Base-by-base conservation (phyloP, 768 basidiomycete species). In the Leucosporidium scottii region DNA sequence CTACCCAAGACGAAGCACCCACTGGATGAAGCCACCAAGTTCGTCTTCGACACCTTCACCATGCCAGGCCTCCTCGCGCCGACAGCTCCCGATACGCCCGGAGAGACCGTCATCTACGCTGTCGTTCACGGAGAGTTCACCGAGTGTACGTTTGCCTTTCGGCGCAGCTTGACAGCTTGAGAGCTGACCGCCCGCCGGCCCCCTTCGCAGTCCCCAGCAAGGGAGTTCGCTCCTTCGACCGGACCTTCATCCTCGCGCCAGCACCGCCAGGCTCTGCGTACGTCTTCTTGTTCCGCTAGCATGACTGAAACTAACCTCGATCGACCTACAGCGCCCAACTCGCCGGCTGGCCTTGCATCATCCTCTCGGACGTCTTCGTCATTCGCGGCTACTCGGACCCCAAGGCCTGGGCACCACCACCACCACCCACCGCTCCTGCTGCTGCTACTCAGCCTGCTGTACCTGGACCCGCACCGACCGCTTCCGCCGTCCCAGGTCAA, bases 151-250 rank as follows among this genome's bases (percentile, higher is more conserved):
- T 82, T 17, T 36, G 31, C 55, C 15, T 51, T 13, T 8, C 23
- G 4, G 23, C 6, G 8, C n/a, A 51, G 50, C 36, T 44, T n/a
- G 23, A 13, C 4, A 12, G 3, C 12, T 44, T 25, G 34, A 2
- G 9, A 5, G 57, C 30, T 31, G 6, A 4, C 27, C 36, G 50
- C 36, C 58, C 56, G n/a, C n/a, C n/a, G n/a, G n/a, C n/a, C n/a
- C n/a, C n/a, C n/a, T 64, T 10, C 10, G 34, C 72, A 89, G 87
- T 84, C 72, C 86, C 87, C 31, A 81, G 85, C 13, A 84, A 85
- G 62, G 93, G 92, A 17, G 80, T 91, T 28, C 85, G 94, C 56
- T 94, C 93, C 27, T 99, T 99, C 78, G 92, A 96, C 77, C 84
- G 96, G 65, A 87, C 90, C 0, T 93, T 98, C 76, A 83, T 98